These are phyloP conservation scores for Saccharomycopsis amapae DNA, from an alignment of 805 yeast genomes.

Conservation along the genomic window DNA sequence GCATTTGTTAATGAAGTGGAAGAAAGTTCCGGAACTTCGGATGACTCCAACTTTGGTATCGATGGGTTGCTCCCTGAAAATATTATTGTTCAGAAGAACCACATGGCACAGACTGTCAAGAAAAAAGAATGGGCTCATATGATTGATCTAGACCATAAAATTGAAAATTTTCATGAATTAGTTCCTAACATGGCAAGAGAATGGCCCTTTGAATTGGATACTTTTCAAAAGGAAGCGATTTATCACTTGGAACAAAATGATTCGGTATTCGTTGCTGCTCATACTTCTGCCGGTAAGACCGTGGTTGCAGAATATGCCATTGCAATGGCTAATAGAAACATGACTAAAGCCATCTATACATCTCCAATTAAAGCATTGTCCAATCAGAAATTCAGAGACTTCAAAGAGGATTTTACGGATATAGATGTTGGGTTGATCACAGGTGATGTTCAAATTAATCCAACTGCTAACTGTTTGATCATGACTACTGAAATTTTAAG, in stretches of 20 bases:
- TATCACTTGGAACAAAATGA: constrained; percentile 96
- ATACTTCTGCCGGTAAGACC: constrained; percentile 97
- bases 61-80: constrained; percentile 46
- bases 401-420: constrained; percentile 69
- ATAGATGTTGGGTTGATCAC: constrained; percentile 90
- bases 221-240: constrained; percentile 94
- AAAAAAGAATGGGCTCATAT: constrained; percentile 89
- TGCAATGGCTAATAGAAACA: constrained; percentile 91
- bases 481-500: constrained; percentile 97
- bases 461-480: constrained; percentile 91
- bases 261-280: constrained; percentile 98
- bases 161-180: constrained; percentile 78
- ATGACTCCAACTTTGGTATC: constrained; percentile 25
- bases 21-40: not conserved
- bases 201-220: constrained; percentile 94
- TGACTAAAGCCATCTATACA: constrained; percentile 95
- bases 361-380: constrained; percentile 91
- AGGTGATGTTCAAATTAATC: constrained; percentile 96
- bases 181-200: constrained; percentile 89
- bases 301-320: constrained; percentile 98
- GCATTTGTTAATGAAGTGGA: constrained; percentile 3
- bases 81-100: constrained; percentile 38
- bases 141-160: constrained; percentile 76
- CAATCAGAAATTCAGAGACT: constrained; percentile 85
- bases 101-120: constrained; percentile 24